A percentile compares a stretch with the other conserved stretches of the same genome.
Conservation (phyloP, 2,329 filamentous ascomycete genomes). For the Colletotrichum falcatum region DNA sequence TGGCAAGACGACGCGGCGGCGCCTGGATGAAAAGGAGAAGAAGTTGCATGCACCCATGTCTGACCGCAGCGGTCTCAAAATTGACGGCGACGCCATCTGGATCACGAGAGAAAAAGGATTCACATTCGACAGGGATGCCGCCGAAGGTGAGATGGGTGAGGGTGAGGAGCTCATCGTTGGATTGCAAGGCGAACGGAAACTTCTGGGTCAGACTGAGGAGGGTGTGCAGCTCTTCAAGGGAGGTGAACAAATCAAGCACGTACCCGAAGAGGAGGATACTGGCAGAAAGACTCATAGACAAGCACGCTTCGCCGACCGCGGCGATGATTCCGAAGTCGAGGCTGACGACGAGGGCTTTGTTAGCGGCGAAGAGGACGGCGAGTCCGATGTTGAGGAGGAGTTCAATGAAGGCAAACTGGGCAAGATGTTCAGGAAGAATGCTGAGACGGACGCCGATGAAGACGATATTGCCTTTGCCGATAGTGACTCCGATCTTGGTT, state of each 20-base stretch:
- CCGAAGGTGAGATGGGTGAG: conserved; percentile 83
- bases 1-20: conserved; percentile 82
- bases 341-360: conserved; percentile 65
- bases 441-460: conserved; percentile 64
- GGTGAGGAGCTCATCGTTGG: conserved; percentile 95
- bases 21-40: conserved; percentile 96
- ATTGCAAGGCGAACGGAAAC: conserved; percentile 82
- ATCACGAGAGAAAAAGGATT: conserved; percentile 78
- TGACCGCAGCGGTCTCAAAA: conserved; percentile 93
- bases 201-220: conserved; percentile 85
- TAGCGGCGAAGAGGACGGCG: conserved; percentile 64
- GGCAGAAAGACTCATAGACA: conserved; percentile 71
- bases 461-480: conserved; percentile 92
- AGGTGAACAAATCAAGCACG: conserved; percentile 74
- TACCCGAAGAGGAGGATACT: conserved; percentile 65
- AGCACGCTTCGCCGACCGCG: conserved; percentile 69
- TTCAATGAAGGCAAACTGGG: conserved; percentile 71
- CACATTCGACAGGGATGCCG: conserved; percentile 77
- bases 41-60: conserved; percentile 98
- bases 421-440: conserved; percentile 68
- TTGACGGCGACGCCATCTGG: conserved; percentile 97
- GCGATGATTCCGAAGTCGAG: conserved; percentile 59
- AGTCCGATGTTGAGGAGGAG: conserved; percentile 66
- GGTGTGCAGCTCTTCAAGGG: conserved; percentile 89
- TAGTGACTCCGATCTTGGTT: conserved; percentile 95